A percentile compares a stretch with the other conserved stretches of the same genome.
Evolutionary conservation across 352 stramenopile genomes (phyloP).

Genomic region (Phytophthora hibernalis): DNA sequence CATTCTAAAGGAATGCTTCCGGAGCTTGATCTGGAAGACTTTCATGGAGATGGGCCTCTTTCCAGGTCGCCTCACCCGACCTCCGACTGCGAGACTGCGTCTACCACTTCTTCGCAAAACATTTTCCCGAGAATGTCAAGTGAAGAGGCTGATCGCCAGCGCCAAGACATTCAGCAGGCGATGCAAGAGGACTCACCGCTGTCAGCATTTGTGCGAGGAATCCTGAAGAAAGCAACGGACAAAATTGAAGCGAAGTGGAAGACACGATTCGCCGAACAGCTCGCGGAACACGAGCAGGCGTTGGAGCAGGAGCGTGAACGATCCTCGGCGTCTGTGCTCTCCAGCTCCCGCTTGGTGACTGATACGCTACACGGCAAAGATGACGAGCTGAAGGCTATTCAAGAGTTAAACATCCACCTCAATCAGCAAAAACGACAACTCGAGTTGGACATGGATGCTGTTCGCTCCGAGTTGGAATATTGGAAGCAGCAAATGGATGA

Average conservation of each 20-base stretch:
- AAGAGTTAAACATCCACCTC: conserved; percentile 68
- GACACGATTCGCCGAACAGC: conserved; percentile 69
- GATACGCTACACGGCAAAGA: conserved; percentile 82
- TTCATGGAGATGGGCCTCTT: conserved; percentile 24
- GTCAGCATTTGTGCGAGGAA: conserved; percentile 75
- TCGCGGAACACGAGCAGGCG: conserved; percentile 72
- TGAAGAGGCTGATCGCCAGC: conserved; percentile 44
- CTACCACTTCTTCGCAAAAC: conserved; percentile 44
- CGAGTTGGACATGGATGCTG: conserved; percentile 72
- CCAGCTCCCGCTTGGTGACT: conserved; percentile 69
- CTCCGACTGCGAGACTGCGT: conserved; percentile 43
- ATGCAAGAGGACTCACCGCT: conserved; percentile 72
- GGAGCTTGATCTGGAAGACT: conserved; percentile 38
- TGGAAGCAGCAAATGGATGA: conserved; percentile 76
- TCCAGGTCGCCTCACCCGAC: conserved; percentile 32
- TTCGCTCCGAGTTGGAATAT: conserved; percentile 73
- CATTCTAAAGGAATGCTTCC: conserved; percentile 17
- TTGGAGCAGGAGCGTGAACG: conserved; percentile 71
- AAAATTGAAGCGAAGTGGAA: conserved; percentile 89
- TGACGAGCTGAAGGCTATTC: conserved; percentile 75
- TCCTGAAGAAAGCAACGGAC: conserved; percentile 78
- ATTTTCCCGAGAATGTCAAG: conserved; percentile 40
- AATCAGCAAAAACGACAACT: conserved; percentile 74
- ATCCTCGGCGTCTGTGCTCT: conserved; percentile 67
- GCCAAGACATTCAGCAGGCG: conserved; percentile 44